These are phyloP conservation scores for Lactarius trivialis DNA, from an alignment of 768 basidiomycete genomes.

Conservation along the genomic window DNA sequence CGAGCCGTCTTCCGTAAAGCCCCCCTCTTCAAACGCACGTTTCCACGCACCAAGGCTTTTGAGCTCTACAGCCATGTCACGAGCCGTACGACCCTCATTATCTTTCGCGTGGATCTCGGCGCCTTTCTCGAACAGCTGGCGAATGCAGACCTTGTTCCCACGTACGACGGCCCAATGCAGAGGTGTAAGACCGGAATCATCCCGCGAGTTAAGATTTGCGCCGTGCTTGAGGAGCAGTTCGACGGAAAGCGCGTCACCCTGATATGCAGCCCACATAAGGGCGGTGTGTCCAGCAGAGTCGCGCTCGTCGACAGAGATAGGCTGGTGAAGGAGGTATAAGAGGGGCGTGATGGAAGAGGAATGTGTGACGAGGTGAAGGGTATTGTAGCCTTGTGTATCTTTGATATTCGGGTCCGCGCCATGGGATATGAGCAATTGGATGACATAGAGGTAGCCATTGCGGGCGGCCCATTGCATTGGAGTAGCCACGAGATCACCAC, in stretches of 20 bases:
- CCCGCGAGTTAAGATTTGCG: slow-evolving; percentile 68
- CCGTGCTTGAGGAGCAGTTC: slow-evolving; percentile 85
- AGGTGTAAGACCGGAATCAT: slow-evolving; percentile 79
- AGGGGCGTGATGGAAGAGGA: slow-evolving; percentile 93
- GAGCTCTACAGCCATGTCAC: slow-evolving; percentile 92
- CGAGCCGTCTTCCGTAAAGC: slow-evolving; percentile 68
- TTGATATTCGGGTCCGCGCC: slow-evolving; percentile 87
- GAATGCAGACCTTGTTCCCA: slow-evolving; percentile 84
- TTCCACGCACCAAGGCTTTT: slow-evolving; percentile 90
- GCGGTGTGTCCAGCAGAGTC: slow-evolving; percentile 92
- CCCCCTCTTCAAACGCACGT: slow-evolving; percentile 82
- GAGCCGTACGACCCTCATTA: slow-evolving; percentile 75
- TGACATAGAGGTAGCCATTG: slow-evolving; percentile 92
- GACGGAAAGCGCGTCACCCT: slow-evolving; percentile 93
- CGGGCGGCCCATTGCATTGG: slow-evolving; percentile 98
- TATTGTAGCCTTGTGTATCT: slow-evolving; percentile 95
- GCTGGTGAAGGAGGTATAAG: slow-evolving; percentile 87
- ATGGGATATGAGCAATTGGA: slow-evolving; percentile 84
- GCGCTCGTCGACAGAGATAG: slow-evolving; percentile 82
- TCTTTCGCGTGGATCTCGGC: slow-evolving; percentile 79
- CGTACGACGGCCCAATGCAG: slow-evolving; percentile 97
- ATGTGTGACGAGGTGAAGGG: slow-evolving; percentile 92
- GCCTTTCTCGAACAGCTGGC: slow-evolving; percentile 78
- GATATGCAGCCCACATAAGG: slow-evolving; percentile 99
- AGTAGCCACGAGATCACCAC: slow-evolving; percentile 90